phyloP scores from a whole-genome alignment of 2,329 filamentous ascomycete species.

The Drechmeria coniospora region DNA sequence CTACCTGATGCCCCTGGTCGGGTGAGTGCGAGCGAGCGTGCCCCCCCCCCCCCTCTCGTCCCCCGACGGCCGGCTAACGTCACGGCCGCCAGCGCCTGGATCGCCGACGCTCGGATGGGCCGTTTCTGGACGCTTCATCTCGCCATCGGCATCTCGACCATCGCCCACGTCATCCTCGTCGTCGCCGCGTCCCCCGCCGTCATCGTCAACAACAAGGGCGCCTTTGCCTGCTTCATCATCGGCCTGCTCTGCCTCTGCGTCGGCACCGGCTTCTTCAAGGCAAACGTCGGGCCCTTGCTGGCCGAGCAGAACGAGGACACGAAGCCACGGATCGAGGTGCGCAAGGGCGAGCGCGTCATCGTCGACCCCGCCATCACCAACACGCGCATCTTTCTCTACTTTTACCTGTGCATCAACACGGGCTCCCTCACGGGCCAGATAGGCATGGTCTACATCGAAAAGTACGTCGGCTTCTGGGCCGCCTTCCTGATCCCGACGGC shows the following conservation, averaged over 20 bases:
- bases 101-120: conserved; percentile 57
- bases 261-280: conserved; percentile 69
- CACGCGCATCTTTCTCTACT: conserved; percentile 52
- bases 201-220: conserved; percentile 38
- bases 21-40: conserved; percentile 18
- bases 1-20: conserved; percentile 42
- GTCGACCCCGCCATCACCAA: conserved; percentile 55
- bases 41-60: not conserved
- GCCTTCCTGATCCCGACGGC: conserved; percentile 52
- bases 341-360: conserved; percentile 50
- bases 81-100: conserved; percentile 21
- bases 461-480: conserved; percentile 63
- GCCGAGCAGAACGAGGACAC: conserved; percentile 53
- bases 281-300: conserved; percentile 58
- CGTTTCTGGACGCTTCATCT: conserved; percentile 60
- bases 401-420: conserved; percentile 42
- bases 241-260: conserved; percentile 39
- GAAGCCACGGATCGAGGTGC: conserved; percentile 39
- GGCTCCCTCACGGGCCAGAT: conserved; percentile 43
- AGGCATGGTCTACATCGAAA: conserved; percentile 57
- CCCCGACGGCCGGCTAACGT: not conserved
- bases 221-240: conserved; percentile 54
- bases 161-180: conserved; percentile 52
- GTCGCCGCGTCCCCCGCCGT: conserved; percentile 47
- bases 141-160: conserved; percentile 48